Evolutionary conservation across 2,329 filamentous ascomycete genomes (phyloP).

Genomic region (Fusarium sarcochroum): DNA sequence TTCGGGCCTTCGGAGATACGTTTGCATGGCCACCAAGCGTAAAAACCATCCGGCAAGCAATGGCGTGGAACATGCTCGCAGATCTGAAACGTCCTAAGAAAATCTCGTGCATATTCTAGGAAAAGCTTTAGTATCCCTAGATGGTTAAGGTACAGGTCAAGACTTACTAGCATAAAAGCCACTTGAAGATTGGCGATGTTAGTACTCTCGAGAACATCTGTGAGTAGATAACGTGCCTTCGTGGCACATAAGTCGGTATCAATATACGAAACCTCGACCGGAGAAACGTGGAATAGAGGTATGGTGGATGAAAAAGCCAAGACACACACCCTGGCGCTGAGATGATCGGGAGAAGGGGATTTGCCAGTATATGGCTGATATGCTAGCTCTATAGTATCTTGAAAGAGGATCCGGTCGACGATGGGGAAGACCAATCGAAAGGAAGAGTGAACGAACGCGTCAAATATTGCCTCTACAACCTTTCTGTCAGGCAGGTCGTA

Average conservation of each 20-base stretch:
- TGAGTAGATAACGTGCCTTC: constrained; percentile 59
- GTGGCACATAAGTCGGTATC: constrained; percentile 58
- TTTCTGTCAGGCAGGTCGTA: constrained; percentile 43
- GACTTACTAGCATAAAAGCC: constrained; percentile 63
- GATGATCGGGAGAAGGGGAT: constrained; percentile 43
- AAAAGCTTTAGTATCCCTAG: background rate
- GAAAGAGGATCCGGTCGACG: constrained; percentile 62
- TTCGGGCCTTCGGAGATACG: constrained; percentile 20
- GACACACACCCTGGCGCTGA: constrained; percentile 61
- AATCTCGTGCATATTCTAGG: constrained; percentile 55
- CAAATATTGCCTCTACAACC: constrained; percentile 46
- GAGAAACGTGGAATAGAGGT: constrained; percentile 37
- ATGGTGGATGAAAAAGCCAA: constrained; percentile 62
- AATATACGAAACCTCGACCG: constrained; percentile 40
- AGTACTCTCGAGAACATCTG: constrained; percentile 59
- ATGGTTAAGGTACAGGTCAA: background rate
- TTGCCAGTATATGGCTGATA: constrained; percentile 53
- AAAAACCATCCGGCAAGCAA: constrained; percentile 64
- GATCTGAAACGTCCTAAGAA: constrained; percentile 63
- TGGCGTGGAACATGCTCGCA: constrained; percentile 59
- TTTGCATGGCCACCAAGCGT: constrained; percentile 62
- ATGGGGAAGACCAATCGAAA: constrained; percentile 64
- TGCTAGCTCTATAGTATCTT: constrained; percentile 59
- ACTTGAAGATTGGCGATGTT: constrained; percentile 62
- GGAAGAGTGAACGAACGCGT: constrained; percentile 48